Conservation (phyloP, 352 stramenopile genomes). For the Sclerospora graminicola region DNA sequence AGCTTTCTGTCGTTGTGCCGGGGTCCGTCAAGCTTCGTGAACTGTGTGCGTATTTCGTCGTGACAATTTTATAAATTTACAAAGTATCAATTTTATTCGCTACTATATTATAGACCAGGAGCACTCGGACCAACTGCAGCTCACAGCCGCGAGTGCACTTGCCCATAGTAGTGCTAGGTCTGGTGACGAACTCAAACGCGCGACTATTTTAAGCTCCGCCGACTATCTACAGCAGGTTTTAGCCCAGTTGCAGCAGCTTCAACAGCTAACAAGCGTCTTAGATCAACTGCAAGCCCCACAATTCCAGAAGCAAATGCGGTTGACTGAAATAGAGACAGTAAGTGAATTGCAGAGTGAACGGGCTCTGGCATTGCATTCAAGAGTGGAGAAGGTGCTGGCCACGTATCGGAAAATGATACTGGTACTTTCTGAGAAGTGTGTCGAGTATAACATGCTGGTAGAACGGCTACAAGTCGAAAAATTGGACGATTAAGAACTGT, state of each 20-base stretch:
- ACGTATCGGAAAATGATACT: slow-evolving; percentile 67
- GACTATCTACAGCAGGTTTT: slow-evolving; percentile 28
- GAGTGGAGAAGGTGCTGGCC: slow-evolving; percentile 42
- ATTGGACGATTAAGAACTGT: too few relatives aligned
- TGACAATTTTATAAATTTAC: too few relatives aligned
- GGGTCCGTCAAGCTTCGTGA: too few relatives aligned
- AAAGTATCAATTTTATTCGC: too few relatives aligned
- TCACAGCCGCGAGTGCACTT: slow-evolving; percentile 21
- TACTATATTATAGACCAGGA: too few relatives aligned
- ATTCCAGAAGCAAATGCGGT: slow-evolving; percentile 6
- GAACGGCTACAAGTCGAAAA: too few relatives aligned
- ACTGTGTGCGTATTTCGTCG: too few relatives aligned
- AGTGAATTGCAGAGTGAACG: slow-evolving; percentile 22
- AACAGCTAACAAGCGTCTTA: slow-evolving; percentile 38
- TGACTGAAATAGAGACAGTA: slow-evolving; percentile 24
- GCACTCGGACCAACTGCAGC: slow-evolving; percentile 30
- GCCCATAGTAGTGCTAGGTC: slow-evolving; percentile 9
- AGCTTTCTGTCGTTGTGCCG: too few relatives aligned
- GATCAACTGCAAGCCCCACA: slow-evolving; percentile 25
- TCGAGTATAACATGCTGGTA: too few relatives aligned
- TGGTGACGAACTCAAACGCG: slow-evolving; percentile 46
- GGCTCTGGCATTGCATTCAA: slow-evolving; percentile 31
- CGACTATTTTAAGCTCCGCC: slow-evolving; percentile 46
- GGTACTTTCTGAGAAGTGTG: too few relatives aligned
- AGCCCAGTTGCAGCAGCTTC: slow-evolving; percentile 30